Conservation (phyloP, 306 rosid genomes). For the Medicago ruthenica region DNA sequence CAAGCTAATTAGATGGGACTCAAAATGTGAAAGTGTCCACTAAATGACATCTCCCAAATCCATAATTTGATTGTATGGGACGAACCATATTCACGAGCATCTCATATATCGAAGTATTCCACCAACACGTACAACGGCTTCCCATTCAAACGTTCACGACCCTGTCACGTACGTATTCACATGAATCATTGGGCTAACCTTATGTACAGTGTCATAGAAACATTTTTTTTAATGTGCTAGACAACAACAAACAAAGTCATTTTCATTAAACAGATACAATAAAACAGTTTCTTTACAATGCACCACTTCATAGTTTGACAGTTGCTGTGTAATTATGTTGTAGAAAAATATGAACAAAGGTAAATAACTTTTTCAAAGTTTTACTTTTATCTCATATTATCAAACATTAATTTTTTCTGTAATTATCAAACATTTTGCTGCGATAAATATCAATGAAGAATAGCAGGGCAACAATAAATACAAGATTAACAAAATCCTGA, state of each 20-base stretch:
- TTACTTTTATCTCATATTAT: no score
- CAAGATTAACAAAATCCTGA: no score
- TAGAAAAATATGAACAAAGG: no score
- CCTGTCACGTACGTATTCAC: not conserved
- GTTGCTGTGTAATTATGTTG: no score
- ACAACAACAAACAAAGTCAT: not conserved
- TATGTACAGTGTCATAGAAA: not conserved
- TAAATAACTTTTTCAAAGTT: no score
- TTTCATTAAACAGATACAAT: not conserved
- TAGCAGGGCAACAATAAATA: no score
- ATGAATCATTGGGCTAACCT: not conserved
- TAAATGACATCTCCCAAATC: not conserved
- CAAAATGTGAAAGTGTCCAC: not conserved
- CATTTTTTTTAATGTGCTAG: not conserved
- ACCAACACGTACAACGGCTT: slow-evolving; percentile 9
- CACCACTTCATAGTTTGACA: no score
- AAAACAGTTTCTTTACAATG: not conserved
- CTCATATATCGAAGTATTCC: slow-evolving; percentile 3
- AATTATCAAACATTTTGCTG: no score
- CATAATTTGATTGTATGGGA: not conserved
- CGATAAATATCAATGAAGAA: no score
- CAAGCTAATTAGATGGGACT: slow-evolving; percentile 1
- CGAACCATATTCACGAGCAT: not conserved
- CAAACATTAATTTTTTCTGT: no score
- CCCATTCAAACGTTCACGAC: slow-evolving; percentile 12